Evolutionary conservation across 176 grass and related monocot species (phyloP), one percentile per base, ranked within the genome.

Genomic region (Hyparrhenia diplandra): DNA sequence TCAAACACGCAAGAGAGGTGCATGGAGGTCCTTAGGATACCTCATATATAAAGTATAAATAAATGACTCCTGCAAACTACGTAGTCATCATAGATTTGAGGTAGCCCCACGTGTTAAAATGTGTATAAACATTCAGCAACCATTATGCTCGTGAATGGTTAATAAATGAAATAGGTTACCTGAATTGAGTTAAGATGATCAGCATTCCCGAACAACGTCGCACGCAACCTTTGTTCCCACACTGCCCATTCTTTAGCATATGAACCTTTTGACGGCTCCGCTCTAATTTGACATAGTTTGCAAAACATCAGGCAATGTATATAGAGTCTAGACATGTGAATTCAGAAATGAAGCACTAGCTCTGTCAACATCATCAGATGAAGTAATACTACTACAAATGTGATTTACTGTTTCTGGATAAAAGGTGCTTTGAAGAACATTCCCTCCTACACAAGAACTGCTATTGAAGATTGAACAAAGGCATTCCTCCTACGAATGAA

Each of bases 111-210:
- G 12, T 35, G 34, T 69, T 27, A 55, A 12, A 69, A 55, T 49
- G 21, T n/a, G 51, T n/a, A 55, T 55, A 69, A 57, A 21, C 27
- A 61, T 68, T 77, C 73, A 42, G 0, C 20, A 30, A 41, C 17
- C 37, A 46, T 60, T 11, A 79, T 77, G 24, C 68, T 80, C 72
- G 28, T 79, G 65, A 83, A 60, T 42, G 29, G 65, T 51, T 1
- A 62, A 76, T 25, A 88, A 35, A 24, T 34, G 43, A 74, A 46
- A 85, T 69, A 80, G 83, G n/a, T 58, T 88, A 95, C 96, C 92
- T 98, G 96, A 89, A 98, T 91, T 10, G 86, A 85, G 32, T 89
- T 90, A n/a, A 98, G 85, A 86, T 93, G 81, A 86, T 91, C 85
- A 42, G 82, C 86, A 91, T 98, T 82, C 64, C 55, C 88, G 77